Evolutionary conservation across 805 yeast species (phyloP).

Genomic region (Saccharomycopsis babjevae): DNA sequence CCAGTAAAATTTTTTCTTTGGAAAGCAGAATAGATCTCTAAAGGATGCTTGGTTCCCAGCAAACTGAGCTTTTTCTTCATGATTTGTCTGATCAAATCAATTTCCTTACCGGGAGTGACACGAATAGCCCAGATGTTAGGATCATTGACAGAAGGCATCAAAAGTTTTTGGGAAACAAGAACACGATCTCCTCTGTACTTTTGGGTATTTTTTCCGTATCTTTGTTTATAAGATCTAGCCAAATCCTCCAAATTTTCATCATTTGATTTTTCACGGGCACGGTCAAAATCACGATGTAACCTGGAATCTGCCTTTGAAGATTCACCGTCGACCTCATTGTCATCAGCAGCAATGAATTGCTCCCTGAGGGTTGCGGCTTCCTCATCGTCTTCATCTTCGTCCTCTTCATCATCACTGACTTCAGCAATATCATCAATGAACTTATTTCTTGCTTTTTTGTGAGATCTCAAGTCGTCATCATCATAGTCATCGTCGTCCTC

Average conservation of each 20-base stretch:
- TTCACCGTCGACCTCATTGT: conserved; percentile 36
- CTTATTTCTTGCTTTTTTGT: conserved; percentile 55
- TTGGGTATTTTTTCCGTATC: conserved; percentile 79
- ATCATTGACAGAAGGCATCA: conserved; percentile 92
- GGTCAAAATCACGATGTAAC: conserved; percentile 84
- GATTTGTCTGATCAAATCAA: conserved; percentile 75
- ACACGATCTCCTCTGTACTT: conserved; percentile 76
- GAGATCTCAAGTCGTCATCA: conserved; percentile 40
- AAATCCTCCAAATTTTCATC: conserved; percentile 92
- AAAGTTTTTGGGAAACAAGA: conserved; percentile 82
- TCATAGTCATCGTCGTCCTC: conserved; percentile 42
- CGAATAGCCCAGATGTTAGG: conserved; percentile 95
- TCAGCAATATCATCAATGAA: conserved; percentile 98
- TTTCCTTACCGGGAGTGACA: conserved; percentile 88
- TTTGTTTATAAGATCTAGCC: conserved; percentile 84
- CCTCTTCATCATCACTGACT: conserved; percentile 96
- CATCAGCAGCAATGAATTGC: conserved; percentile 67
- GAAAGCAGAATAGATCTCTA: conserved; percentile 80
- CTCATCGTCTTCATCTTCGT: conserved; percentile 86
- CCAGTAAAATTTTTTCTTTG: conserved; percentile 92
- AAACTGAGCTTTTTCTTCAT: conserved; percentile 75
- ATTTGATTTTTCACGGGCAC: conserved; percentile 72
- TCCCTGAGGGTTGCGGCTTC: conserved; percentile 80
- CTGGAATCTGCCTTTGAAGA: conserved; percentile 50
- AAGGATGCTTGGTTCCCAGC: conserved; percentile 64